A percentile compares a stretch with the other conserved stretches of the same genome.
These are phyloP conservation scores for Phytopythium delawarense DNA, from an alignment of 352 stramenopile genomes.

Conservation along the genomic window DNA sequence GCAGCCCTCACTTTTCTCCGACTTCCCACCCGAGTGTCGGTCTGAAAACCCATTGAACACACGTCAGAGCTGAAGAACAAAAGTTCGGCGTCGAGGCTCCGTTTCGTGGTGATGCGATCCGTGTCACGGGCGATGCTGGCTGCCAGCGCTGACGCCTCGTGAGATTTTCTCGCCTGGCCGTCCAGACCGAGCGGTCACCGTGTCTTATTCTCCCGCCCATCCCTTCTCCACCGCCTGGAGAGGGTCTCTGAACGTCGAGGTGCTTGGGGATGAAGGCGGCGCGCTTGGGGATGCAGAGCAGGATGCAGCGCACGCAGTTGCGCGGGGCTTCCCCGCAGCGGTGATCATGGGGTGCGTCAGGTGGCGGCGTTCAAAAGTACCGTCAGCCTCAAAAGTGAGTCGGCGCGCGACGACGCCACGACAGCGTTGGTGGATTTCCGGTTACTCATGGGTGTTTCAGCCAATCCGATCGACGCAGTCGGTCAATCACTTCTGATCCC, in stretches of 20 bases:
- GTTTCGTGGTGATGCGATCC: not conserved
- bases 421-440: not conserved
- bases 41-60: not conserved
- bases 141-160: not conserved
- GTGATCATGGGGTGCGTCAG: no score
- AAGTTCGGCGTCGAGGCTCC: not conserved
- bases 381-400: not conserved
- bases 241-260: no score
- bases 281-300: no score
- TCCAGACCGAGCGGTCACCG: not conserved
- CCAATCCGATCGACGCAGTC: not conserved
- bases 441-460: constrained; percentile 1
- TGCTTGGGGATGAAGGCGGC: no score
- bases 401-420: not conserved
- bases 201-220: not conserved
- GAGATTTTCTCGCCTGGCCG: not conserved
- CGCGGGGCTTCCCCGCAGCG: no score
- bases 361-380: not conserved
- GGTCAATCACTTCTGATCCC: not conserved
- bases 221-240: not conserved
- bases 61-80: not conserved
- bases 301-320: no score
- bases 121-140: not conserved
- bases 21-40: no score
- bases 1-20: constrained; percentile 1